Percentiles rank a stretch among this genome's conserved stretches.
Conservation (phyloP, 2,329 filamentous ascomycete genomes). For the Pseudopyrenochaeta lycopersici region DNA sequence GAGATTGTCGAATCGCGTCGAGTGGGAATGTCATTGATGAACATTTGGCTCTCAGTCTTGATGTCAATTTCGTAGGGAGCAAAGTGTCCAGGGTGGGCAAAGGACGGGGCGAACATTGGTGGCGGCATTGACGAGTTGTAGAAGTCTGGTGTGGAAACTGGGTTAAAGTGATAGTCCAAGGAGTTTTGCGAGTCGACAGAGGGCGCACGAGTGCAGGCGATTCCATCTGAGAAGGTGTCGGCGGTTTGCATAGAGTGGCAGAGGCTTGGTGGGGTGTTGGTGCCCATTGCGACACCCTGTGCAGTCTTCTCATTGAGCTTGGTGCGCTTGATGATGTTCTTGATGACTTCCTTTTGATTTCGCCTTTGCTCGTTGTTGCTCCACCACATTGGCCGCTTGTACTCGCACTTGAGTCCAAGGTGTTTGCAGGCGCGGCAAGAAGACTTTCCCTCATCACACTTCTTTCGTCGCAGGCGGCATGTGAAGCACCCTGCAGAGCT, state of each 20-base stretch:
- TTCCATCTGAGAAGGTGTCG: constrained; percentile 78
- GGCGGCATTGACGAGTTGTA: constrained; percentile 69
- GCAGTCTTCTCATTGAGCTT: constrained; percentile 89
- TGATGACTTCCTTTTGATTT: constrained; percentile 92
- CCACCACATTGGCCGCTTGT: constrained; percentile 98
- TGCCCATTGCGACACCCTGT: constrained; percentile 57
- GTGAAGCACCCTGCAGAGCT: constrained; percentile 69
- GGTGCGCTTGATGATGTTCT: constrained; percentile 96
- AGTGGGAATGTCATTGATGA: constrained; percentile 88
- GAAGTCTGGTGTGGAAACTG: constrained; percentile 63
- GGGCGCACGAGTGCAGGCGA: constrained; percentile 73
- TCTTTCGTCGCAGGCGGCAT: constrained; percentile 73
- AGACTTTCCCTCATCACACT: constrained; percentile 74
- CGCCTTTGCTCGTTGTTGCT: constrained; percentile 87
- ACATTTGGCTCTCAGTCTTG: constrained; percentile 94
- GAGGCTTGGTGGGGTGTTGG: constrained; percentile 77
- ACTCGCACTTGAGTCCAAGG: constrained; percentile 89
- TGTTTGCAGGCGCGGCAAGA: constrained; percentile 71
- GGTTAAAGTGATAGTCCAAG: constrained; percentile 71
- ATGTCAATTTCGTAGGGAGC: constrained; percentile 93
- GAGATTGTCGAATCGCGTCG: constrained; percentile 87
- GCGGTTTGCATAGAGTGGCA: constrained; percentile 84
- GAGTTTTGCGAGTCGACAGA: constrained; percentile 84
- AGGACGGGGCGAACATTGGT: constrained; percentile 54
- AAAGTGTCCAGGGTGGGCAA: constrained; percentile 66